phyloP scores from a whole-genome alignment of 257 asterid species.

The Nyctanthes arbortristis region DNA sequence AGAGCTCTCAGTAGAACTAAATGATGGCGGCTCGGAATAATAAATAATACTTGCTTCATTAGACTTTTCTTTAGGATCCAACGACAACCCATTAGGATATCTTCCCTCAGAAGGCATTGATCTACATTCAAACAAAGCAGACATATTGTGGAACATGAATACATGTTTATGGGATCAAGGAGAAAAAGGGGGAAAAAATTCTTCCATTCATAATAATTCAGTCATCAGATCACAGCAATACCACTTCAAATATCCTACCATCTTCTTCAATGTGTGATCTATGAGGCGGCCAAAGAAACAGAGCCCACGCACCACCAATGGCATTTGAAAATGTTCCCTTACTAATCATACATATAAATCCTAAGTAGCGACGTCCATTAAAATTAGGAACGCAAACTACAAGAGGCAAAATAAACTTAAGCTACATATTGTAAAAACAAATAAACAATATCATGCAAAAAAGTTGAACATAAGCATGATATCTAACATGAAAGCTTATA shows the following conservation, averaged over 20 bases:
- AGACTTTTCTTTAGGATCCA: conserved; percentile 37
- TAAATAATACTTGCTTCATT: conserved; percentile 50
- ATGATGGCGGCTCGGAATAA: conserved; percentile 64
- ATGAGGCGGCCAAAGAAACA: not conserved
- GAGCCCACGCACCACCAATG: conserved; percentile 9
- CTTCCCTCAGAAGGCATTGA: conserved; percentile 39
- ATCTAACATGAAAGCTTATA: conserved; percentile 12
- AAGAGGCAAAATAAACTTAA: not conserved
- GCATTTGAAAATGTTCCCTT: conserved; percentile 12
- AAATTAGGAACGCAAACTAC: not conserved
- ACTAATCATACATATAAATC: not conserved
- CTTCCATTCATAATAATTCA: too few relatives aligned
- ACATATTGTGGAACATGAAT: too few relatives aligned
- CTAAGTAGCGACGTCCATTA: not conserved
- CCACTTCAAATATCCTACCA: not conserved
- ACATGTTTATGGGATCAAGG: conserved; percentile 13
- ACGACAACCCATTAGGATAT: conserved; percentile 27
- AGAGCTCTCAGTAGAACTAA: conserved; percentile 70
- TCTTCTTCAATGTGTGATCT: not conserved
- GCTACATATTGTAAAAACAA: not conserved
- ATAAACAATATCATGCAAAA: conserved; percentile 10
- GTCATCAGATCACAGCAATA: not conserved
- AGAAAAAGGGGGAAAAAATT: conserved; percentile 8
- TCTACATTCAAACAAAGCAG: too few relatives aligned
- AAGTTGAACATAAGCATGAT: conserved; percentile 9